Evolutionary conservation across 2,329 filamentous ascomycete genomes (phyloP), one percentile per base, ranked within the genome.

Genomic region (Cadophora sp.): DNA sequence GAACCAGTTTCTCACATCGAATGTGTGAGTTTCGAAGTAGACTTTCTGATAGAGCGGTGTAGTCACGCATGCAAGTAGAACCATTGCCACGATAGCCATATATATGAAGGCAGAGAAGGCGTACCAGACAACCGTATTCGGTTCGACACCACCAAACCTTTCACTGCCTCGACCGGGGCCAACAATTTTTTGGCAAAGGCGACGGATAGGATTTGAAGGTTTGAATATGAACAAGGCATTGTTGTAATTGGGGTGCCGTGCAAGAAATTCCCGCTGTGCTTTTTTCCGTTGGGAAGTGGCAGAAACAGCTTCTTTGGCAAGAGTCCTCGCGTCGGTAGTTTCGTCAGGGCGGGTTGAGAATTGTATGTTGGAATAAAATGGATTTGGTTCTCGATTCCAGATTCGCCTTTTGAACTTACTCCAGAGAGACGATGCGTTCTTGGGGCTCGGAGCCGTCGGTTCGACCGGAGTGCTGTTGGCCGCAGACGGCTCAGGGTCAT

Each of bases 41-140:
- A 94, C 86, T 77, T 92, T 93, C 78, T 99, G 96, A 77, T 97
- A 99, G 19, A 99, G 83, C 0, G 96, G 96, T 1, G 96, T 99
- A 1, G 94, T 97, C 62, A 98, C 85, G 77, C 95, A 99, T 34
- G 96, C 96, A 62, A 99, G 86, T 55, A 97, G 81, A n/a, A 99
- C 96, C 97, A 99, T 99, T 62, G 93, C 92, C 51, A 98, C 92
- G 71, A 99, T 97, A 16, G 93, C 92, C 27, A 91, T 89, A 78
- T 99, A 99, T 65, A 98, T 92, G 75, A 99, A 92, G 3, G 93
- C 93, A 0, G 96, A 97, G 78, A 98, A 97, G 0, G 88, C 84
- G 77, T 97, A 97, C 94, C 96, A 99, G 9, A 96, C 85, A 4
- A 92, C 88, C 72, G 93, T 94, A 73, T 96, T 95, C 0, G 96